phyloP scores from a whole-genome alignment of 768 basidiomycete genomes.

The Inosperma sp. region DNA sequence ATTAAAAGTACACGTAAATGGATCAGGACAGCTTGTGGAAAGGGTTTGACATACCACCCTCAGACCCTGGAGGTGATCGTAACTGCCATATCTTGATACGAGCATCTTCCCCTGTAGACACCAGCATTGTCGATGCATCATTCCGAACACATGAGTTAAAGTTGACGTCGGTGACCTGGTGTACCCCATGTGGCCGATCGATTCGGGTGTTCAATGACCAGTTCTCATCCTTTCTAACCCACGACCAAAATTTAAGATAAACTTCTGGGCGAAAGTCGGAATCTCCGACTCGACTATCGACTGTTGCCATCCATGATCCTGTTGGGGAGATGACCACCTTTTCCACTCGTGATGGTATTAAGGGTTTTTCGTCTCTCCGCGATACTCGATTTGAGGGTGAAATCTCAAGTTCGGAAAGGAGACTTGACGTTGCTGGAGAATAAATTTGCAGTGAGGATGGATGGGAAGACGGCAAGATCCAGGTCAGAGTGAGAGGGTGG shows the following conservation, averaged over 20 bases:
- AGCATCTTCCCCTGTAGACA: slow-evolving; percentile 73
- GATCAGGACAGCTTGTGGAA: slow-evolving; percentile 18
- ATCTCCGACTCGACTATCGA: slow-evolving; percentile 71
- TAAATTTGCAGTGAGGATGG: slow-evolving; percentile 93
- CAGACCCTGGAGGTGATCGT: slow-evolving; percentile 26
- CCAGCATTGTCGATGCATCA: slow-evolving; percentile 41
- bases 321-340: slow-evolving; percentile 56
- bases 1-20: not conserved
- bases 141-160: slow-evolving; percentile 54
- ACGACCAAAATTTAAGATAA: slow-evolving; percentile 88
- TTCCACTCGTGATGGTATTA: slow-evolving; percentile 76
- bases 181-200: slow-evolving; percentile 77
- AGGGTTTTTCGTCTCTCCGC: slow-evolving; percentile 66
- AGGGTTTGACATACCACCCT: slow-evolving; percentile 21
- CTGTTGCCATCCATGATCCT: slow-evolving; percentile 90
- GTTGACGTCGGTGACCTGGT: slow-evolving; percentile 54
- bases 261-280: slow-evolving; percentile 61
- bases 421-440: slow-evolving; percentile 63
- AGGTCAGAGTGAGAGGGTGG: slow-evolving; percentile 65
- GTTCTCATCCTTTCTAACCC: slow-evolving; percentile 57
- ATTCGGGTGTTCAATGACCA: slow-evolving; percentile 86
- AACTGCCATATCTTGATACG: slow-evolving; percentile 79
- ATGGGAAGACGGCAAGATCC: slow-evolving; percentile 90
- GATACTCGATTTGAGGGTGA: slow-evolving; percentile 91
- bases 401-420: slow-evolving; percentile 85